These are phyloP conservation scores for Platanthera guangdongensis DNA, from an alignment of 106 monocot genomes.

Conservation along the genomic window DNA sequence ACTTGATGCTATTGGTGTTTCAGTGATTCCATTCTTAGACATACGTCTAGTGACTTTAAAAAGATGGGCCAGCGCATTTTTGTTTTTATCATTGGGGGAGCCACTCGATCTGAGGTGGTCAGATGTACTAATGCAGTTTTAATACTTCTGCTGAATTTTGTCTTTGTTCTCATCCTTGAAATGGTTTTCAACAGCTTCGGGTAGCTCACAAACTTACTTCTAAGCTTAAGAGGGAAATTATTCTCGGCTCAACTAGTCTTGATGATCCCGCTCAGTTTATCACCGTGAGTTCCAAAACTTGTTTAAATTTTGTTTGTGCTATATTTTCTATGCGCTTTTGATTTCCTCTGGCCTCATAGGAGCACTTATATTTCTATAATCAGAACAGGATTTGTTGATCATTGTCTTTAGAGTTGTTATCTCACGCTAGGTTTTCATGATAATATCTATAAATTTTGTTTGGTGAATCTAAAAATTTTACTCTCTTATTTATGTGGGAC, in stretches of 20 bases:
- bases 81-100: slow-evolving; percentile 75
- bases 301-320: too few species aligned
- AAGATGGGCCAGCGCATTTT: slow-evolving; percentile 65
- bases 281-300: slow-evolving; percentile 33
- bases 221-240: slow-evolving; percentile 82
- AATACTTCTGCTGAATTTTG: neutral
- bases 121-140: neutral
- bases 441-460: too few species aligned
- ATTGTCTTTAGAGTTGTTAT: too few species aligned
- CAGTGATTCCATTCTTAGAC: slow-evolving; percentile 55
- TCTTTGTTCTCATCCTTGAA: neutral
- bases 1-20: neutral
- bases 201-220: slow-evolving; percentile 70
- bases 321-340: too few species aligned
- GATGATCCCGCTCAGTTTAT: slow-evolving; percentile 92
- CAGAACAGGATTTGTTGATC: too few species aligned
- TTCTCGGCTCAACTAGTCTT: slow-evolving; percentile 84
- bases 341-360: too few species aligned
- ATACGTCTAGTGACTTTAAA: slow-evolving; percentile 55
- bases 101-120: slow-evolving; percentile 64
- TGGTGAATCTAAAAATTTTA: too few species aligned
- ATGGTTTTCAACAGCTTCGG: slow-evolving; percentile 46
- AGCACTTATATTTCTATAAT: too few species aligned
- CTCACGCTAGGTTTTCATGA: too few species aligned
- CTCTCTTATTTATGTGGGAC: too few species aligned